phyloP scores from a whole-genome alignment of 2,329 filamentous ascomycete species.

The Hysterium pulicare region DNA sequence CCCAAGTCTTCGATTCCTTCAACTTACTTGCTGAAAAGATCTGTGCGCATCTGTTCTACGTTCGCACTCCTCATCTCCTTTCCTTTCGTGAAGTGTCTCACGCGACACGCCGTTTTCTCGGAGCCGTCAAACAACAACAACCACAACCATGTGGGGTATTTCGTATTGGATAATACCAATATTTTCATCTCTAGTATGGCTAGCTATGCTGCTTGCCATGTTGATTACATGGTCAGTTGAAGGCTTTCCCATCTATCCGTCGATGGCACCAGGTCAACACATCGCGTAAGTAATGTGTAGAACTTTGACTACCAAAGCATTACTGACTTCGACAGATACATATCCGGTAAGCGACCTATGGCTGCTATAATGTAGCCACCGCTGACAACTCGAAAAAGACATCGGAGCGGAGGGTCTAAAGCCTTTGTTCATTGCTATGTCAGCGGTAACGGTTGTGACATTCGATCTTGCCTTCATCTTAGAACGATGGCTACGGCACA shows the following conservation, averaged over 20 bases:
- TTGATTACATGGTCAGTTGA: conserved; percentile 66
- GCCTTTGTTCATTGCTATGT: conserved; percentile 74
- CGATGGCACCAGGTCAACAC: conserved; percentile 56
- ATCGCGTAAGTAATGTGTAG: conserved; percentile 63
- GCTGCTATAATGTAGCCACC: conserved; percentile 1
- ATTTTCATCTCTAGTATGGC: conserved; percentile 54
- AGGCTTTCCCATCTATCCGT: conserved; percentile 55
- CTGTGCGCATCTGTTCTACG: not conserved
- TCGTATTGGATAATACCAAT: conserved; percentile 65
- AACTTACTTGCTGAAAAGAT: too few relatives aligned
- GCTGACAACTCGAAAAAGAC: too few relatives aligned
- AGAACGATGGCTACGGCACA: conserved; percentile 83
- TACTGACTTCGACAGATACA: conserved; percentile 21
- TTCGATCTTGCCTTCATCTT: conserved; percentile 77
- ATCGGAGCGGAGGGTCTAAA: conserved; percentile 62
- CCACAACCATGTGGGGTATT: conserved; percentile 31
- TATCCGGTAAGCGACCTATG: conserved; percentile 8
- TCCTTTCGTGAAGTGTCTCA: not conserved
- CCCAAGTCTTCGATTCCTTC: too few relatives aligned
- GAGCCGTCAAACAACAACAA: not conserved
- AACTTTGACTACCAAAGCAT: too few relatives aligned
- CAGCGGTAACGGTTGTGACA: conserved; percentile 67
- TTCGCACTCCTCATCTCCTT: not conserved
- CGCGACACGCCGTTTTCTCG: too few relatives aligned
- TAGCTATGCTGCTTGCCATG: conserved; percentile 64